Base-by-base conservation (phyloP, 257 asterid genomes). In the Solanum ossicruentum region DNA sequence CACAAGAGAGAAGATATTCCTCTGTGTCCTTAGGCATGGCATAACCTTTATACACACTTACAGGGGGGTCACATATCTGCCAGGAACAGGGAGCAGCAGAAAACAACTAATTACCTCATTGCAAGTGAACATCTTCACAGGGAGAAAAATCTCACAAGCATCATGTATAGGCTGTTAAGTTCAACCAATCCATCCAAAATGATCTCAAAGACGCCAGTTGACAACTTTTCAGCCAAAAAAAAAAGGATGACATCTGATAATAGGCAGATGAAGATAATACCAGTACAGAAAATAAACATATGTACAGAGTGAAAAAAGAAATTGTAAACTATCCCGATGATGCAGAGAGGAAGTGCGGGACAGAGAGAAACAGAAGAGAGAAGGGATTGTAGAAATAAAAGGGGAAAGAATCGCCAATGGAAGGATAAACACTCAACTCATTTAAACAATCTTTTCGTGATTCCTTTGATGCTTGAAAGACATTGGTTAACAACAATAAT, bases 51-150 rank as follows among this genome's bases (percentile, higher is more conserved):
- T 88, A 94, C 75, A 95, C 98, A 84, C 99, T 94, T 71, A 92
- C 99, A 56, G 99, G 98, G 87, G 97, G 98, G 80, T 96, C 97
- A 55, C 93, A 90, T 89, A 94, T 89, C 99, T 96, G 89, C 84
- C 80, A 66, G 72, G 54, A 69, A 51, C n/a, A 63, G 57, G 75
- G 66, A 86, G 82, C 47, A 77, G 86, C 80, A 57, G 67, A 81
- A 86, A 87, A 73, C 81, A 73, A 73, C n/a, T 21, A 41, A 73
- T 73, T 73, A 47, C 20, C 58, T 47, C 58, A 47, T 73, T 47
- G 81, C 81, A 47, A 47, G n/a, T 47, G 58, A 73, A 73, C 81
- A 12, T 72, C 80, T 72, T 72, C 57, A 72, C 55, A 49, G 57
- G 39, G 57, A 72, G 57, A 45, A 45, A 21, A 72, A 72, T 45